Conservation (phyloP, 2,329 filamentous ascomycete genomes). For the Grosmannia serpens region DNA sequence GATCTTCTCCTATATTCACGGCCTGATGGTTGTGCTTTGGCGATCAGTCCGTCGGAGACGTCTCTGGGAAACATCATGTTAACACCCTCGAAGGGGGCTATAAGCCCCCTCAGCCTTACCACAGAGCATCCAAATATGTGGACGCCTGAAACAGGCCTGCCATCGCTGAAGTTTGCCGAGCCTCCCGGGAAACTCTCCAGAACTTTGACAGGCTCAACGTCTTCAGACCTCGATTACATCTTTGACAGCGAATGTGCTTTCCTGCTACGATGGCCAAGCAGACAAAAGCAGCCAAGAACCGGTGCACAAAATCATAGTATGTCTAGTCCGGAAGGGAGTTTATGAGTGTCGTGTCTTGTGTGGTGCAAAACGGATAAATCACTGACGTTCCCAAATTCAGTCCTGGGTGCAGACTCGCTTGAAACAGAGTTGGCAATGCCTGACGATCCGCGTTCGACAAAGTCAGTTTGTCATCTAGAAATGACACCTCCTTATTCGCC, state of each 20-base stretch:
- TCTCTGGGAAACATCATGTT: background rate
- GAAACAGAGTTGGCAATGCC: too few relatives aligned
- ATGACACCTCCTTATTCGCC: too few relatives aligned
- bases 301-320: too few relatives aligned
- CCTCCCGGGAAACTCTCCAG: background rate
- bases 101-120: background rate
- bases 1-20: background rate
- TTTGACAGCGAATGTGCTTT: background rate
- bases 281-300: background rate
- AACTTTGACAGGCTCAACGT: background rate
- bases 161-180: background rate
- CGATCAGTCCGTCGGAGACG: background rate
- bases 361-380: too few relatives aligned
- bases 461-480: background rate
- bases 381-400: too few relatives aligned
- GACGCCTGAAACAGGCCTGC: background rate
- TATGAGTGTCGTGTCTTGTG: too few relatives aligned
- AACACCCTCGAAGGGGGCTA: too few relatives aligned
- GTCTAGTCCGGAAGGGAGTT: background rate
- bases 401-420: too few relatives aligned
- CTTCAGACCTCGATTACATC: background rate
- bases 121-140: background rate
- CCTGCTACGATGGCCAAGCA: background rate
- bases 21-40: background rate
- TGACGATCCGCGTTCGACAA: background rate